Conservation (phyloP, 2,329 filamentous ascomycete species). For the Blastomyces gilchristii region DNA sequence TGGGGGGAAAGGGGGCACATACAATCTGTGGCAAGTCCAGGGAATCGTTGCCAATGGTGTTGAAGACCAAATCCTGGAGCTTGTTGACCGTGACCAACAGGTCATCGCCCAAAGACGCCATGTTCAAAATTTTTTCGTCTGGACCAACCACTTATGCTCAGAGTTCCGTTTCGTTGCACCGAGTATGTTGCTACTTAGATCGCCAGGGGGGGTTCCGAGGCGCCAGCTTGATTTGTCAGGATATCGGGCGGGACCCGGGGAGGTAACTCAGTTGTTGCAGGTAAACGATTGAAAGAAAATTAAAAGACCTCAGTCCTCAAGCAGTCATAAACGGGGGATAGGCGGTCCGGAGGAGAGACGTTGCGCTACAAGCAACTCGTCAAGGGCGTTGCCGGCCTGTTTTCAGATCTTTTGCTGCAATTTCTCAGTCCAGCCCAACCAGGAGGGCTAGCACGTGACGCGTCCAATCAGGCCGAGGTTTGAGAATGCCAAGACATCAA, state of each 20-base stretch:
- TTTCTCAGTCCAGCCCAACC: conserved; percentile 1
- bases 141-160: background rate
- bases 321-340: background rate
- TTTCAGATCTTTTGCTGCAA: background rate
- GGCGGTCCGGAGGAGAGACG: background rate
- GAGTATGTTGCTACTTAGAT: conserved; percentile 16
- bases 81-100: conserved; percentile 94
- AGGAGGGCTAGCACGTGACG: background rate
- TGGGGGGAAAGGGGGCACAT: conserved; percentile 32
- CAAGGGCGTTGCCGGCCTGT: background rate
- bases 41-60: conserved; percentile 98
- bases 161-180: conserved; percentile 17
- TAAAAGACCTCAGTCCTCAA: background rate
- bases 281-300: background rate
- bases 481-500: background rate
- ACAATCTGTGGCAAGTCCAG: conserved; percentile 97
- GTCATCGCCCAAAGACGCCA: conserved; percentile 94
- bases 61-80: conserved; percentile 96
- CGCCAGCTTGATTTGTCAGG: background rate
- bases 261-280: background rate
- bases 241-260: background rate
- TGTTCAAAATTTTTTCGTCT: conserved; percentile 31
- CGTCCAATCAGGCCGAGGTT: conserved; percentile 6
- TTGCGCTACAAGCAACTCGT: background rate
- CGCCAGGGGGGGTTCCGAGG: background rate